Evolutionary conservation across 2,329 filamentous ascomycete species (phyloP), one percentile per base, ranked within the genome.

Genomic region (Pseudogymnoascus sp.): DNA sequence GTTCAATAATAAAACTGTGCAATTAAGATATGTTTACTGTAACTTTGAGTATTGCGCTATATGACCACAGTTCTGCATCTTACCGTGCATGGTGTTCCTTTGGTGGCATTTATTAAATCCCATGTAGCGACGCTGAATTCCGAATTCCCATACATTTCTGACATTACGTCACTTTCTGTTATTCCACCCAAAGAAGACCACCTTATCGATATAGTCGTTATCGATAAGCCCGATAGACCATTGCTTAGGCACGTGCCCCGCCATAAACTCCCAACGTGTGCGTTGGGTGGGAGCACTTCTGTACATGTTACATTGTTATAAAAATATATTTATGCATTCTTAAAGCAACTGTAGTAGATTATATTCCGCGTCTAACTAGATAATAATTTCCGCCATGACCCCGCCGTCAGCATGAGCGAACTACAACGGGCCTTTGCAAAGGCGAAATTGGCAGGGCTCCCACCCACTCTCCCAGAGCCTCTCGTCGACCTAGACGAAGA

Each of bases 371-470:
- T 30, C 45, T 30, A 19, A 52, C 30, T 52, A 52, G 26, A 52
- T 52, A 52, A n/a, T n/a, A 10, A 19, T 30, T 8, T 33, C 38
- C 45, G 26, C 59, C 52, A 58, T 58, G 34, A 52, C 37, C 59
- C 26, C 41, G 28, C 34, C 34, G 3, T 35, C 69, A 73, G 57
- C 63, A 95, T 95, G 90, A 92, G 89, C 71, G 85, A 91, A 67
- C 80, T 92, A 62, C 89, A 91, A 72, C 86, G 85, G 72, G 80
- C 85, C 61, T 92, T 90, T 77, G 86, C 86, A 63, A 90, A 88
- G 75, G 79, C 86, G 60, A 90, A 89, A 74, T 78, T 92, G 63
- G 77, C 79, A 63, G 79, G 79, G 61, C 74, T 83, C 21, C 82
- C 82, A n/a, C 75, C 79, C n/a, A 74, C 85, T 69, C 73, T 79